Evolutionary conservation across 176 grass and related monocot genomes (phyloP), one percentile per base, ranked within the genome.

Genomic region (Rhynchospora breviuscula): DNA sequence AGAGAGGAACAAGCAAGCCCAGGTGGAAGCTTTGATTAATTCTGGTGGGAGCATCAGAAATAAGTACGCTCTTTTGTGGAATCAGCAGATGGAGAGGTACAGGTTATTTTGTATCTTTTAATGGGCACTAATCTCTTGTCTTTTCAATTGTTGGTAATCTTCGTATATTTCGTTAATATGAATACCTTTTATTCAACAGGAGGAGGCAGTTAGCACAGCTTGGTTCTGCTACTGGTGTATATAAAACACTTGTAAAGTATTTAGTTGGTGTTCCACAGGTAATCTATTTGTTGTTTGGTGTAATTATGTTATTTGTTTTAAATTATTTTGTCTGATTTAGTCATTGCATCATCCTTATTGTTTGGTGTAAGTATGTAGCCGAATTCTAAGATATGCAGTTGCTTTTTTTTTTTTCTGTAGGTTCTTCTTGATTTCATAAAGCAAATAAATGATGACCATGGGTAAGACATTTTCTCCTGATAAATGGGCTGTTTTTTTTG

Each of bases 11-110:
- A 99, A 87, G 19, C 93, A 99, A 90, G 93, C 87, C 9, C 91
- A 90, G 72, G 86, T 95, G 44, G 93, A 95, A 84, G 85, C 93
- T 90, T 87, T 99, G 70, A 86, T 95, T 73, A 93, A 83, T 83
- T 82, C 93, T 81, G 93, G 96, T 12, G 89, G 93, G 87, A 92
- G 89, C 72, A 95, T 95, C 86, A 84, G 14, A 83, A 91, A 95
- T 67, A 87, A 86, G 87, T 99, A 95, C 51, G 56, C 77, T 85
- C 87, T 99, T 69, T 57, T 99, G 59, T 99, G 96, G 96, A 88
- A 99, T 78, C 96, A 99, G 19, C 96, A 99, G 90, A 99, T 99
- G 96, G 91, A 99, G 3, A 95, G 96, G 96, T 98, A 59, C 59
- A 26, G 47, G 57, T 8, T 67, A 79, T 45, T 68, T 54, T 7